Percentiles rank a stretch among this genome's conserved stretches.
Conservation (phyloP, 2,329 filamentous ascomycete species). For the Ophiostoma himal-ulmi region DNA sequence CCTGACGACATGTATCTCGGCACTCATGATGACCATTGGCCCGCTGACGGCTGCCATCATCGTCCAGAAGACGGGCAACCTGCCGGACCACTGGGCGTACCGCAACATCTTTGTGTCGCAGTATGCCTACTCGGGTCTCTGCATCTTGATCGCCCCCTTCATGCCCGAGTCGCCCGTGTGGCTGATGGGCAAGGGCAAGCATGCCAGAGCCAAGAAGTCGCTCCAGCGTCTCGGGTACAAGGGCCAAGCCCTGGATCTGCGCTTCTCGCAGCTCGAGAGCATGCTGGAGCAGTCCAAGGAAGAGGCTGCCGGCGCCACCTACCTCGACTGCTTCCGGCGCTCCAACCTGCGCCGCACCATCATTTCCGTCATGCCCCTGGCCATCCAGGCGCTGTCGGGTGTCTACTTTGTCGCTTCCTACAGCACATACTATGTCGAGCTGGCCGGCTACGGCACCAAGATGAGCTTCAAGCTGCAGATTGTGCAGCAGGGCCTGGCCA, state of each 20-base stretch:
- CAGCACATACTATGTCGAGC: slow-evolving; percentile 40
- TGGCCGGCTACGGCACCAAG: slow-evolving; percentile 37
- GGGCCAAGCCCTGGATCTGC: not conserved
- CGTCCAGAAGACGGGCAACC: slow-evolving; percentile 23
- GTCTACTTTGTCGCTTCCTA: slow-evolving; percentile 37
- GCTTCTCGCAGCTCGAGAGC: not conserved
- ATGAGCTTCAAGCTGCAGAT: slow-evolving; percentile 31
- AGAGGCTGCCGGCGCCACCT: slow-evolving; percentile 44
- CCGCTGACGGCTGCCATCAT: slow-evolving; percentile 28
- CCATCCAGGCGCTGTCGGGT: slow-evolving; percentile 30
- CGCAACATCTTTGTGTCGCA: slow-evolving; percentile 29
- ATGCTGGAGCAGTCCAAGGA: slow-evolving; percentile 47
- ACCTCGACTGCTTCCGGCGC: slow-evolving; percentile 46
- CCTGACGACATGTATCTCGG: slow-evolving; percentile 26
- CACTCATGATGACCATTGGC: slow-evolving; percentile 26
- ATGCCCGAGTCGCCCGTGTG: slow-evolving; percentile 20
- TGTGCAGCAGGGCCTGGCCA: slow-evolving; percentile 36
- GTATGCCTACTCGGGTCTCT: slow-evolving; percentile 29
- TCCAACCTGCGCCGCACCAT: slow-evolving; percentile 48
- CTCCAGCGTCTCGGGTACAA: not conserved
- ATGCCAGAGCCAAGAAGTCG: slow-evolving; percentile 24
- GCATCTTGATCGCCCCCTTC: slow-evolving; percentile 26
- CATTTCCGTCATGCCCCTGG: slow-evolving; percentile 38
- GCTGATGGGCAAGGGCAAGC: slow-evolving; percentile 9
- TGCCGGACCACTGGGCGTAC: slow-evolving; percentile 31